Percentiles rank a stretch among this genome's conserved stretches.
phyloP scores from a whole-genome alignment of 2,329 filamentous ascomycete genomes.

The Sporothrix brunneoviolacea region DNA sequence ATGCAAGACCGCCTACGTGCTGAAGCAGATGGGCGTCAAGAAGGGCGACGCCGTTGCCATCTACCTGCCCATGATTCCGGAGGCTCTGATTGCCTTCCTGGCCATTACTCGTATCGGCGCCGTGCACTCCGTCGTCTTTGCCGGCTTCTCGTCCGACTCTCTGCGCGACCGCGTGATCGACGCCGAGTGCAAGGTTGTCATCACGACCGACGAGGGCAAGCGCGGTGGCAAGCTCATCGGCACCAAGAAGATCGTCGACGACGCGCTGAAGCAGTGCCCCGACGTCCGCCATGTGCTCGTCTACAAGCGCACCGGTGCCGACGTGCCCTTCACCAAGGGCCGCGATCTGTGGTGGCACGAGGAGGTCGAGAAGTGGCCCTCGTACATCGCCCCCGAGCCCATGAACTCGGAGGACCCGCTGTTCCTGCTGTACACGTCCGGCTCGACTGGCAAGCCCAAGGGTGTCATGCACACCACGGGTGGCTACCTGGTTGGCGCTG shows the following conservation, averaged over 20 bases:
- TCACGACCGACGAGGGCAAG: slow-evolving; percentile 96
- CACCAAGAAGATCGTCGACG: slow-evolving; percentile 98
- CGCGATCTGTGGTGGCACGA: slow-evolving; percentile 98
- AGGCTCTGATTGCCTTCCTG: slow-evolving; percentile 84
- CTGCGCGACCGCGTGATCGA: slow-evolving; percentile 92
- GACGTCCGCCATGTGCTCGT: slow-evolving; percentile 80
- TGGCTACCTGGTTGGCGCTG: slow-evolving; percentile 90
- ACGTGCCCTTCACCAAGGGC: slow-evolving; percentile 82
- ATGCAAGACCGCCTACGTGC: slow-evolving; percentile 74
- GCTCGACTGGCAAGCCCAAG: slow-evolving; percentile 97
- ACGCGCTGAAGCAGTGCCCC: slow-evolving; percentile 92
- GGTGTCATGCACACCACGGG: slow-evolving; percentile 97
- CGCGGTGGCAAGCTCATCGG: slow-evolving; percentile 94
- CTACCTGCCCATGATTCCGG: slow-evolving; percentile 98
- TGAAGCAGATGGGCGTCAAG: slow-evolving; percentile 92
- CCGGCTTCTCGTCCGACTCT: slow-evolving; percentile 94
- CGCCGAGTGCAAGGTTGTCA: slow-evolving; percentile 84
- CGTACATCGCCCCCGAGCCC: slow-evolving; percentile 80
- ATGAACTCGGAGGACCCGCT: slow-evolving; percentile 94
- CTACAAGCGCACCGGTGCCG: slow-evolving; percentile 89
- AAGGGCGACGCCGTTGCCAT: slow-evolving; percentile 97
- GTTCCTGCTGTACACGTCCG: slow-evolving; percentile 96
- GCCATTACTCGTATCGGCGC: slow-evolving; percentile 90
- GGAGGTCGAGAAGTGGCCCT: slow-evolving; percentile 93
- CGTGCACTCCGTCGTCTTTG: slow-evolving; percentile 95